Conservation (phyloP, 768 basidiomycete genomes). For the Podaxis sp. region DNA sequence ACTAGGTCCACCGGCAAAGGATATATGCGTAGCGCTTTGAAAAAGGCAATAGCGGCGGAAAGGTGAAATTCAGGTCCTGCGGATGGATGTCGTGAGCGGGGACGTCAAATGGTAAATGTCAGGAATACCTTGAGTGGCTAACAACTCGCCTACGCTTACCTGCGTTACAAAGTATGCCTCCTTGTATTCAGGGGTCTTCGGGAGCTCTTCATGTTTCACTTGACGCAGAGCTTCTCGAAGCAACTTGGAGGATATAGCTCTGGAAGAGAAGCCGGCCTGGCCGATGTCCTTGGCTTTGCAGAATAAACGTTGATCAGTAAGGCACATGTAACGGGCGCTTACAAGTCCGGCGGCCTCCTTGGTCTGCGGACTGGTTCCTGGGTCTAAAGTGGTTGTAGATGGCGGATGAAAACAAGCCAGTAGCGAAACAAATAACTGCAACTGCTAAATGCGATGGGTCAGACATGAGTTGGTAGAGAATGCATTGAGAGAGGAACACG, state of each 20-base stretch:
- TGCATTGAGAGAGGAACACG: neutral
- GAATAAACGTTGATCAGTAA: neutral
- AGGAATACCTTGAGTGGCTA: neutral
- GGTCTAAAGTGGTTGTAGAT: neutral
- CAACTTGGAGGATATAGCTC: constrained; percentile 19
- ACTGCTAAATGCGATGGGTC: neutral
- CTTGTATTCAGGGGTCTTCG: constrained; percentile 66
- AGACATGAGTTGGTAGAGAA: neutral
- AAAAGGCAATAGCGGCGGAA: constrained; percentile 55
- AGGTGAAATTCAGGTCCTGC: no score
- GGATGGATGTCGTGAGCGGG: neutral
- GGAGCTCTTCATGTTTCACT: constrained; percentile 56
- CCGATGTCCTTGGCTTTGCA: neutral
- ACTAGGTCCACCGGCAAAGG: constrained; percentile 93
- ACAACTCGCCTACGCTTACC: constrained; percentile 48
- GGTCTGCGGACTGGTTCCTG: neutral
- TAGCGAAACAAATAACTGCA: neutral
- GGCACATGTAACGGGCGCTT: neutral
- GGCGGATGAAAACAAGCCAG: neutral
- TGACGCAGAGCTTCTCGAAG: constrained; percentile 61
- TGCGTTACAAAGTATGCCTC: constrained; percentile 92
- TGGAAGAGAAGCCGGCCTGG: neutral
- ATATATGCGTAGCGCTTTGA: constrained; percentile 89
- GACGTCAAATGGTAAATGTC: neutral
- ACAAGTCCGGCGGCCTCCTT: neutral